Evolutionary conservation across 176 grass and related monocot genomes (phyloP).

Genomic region (Metroxylon sagu): DNA sequence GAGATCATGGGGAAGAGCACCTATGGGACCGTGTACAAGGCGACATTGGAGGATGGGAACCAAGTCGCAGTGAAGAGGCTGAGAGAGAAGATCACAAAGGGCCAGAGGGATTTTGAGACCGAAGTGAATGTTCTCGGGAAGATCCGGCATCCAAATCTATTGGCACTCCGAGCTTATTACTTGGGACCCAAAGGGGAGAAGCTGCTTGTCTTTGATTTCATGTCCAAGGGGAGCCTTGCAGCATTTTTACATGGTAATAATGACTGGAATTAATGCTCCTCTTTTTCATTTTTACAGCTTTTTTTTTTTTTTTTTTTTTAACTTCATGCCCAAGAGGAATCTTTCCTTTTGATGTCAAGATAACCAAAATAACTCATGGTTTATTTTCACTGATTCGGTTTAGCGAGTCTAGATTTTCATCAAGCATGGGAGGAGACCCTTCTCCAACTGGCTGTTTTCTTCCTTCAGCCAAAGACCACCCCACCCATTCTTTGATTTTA

Average conservation of each 20-base stretch:
- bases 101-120: slow-evolving; percentile 53
- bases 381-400: too few relatives aligned
- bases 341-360: too few relatives aligned
- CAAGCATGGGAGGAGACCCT: too few relatives aligned
- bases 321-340: neutral
- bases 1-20: slow-evolving; percentile 76
- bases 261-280: too few relatives aligned
- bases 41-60: slow-evolving; percentile 59
- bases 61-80: slow-evolving; percentile 58
- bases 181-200: slow-evolving; percentile 71
- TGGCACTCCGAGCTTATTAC: slow-evolving; percentile 51
- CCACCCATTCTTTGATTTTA: too few relatives aligned
- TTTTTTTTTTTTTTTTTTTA: slow-evolving; percentile 1
- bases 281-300: neutral
- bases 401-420: too few relatives aligned
- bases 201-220: slow-evolving; percentile 58
- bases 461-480: too few relatives aligned
- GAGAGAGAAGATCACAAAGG: slow-evolving; percentile 75
- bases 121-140: slow-evolving; percentile 48
- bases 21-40: slow-evolving; percentile 64
- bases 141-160: slow-evolving; percentile 41
- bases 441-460: too few relatives aligned
- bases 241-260: slow-evolving; percentile 45
- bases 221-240: slow-evolving; percentile 53
- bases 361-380: too few relatives aligned